These are phyloP conservation scores for Emmonsia crescens DNA, from an alignment of 2,329 filamentous ascomycete genomes.

Conservation along the genomic window DNA sequence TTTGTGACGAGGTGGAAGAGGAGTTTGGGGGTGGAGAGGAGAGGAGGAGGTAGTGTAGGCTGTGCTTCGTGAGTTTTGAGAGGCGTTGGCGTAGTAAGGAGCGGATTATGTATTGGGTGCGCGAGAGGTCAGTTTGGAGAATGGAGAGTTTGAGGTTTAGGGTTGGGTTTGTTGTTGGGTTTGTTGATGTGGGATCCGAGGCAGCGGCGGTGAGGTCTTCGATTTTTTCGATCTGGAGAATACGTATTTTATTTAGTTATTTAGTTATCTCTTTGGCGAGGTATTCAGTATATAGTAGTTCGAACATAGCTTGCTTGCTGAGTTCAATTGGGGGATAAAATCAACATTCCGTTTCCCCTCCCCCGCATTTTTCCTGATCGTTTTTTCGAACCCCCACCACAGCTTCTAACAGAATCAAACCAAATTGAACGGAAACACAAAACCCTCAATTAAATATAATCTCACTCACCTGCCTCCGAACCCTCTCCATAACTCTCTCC, in stretches of 20 bases:
- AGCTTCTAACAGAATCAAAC: not conserved
- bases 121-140: constrained; percentile 89
- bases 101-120: constrained; percentile 83
- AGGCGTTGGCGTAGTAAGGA: constrained; percentile 75
- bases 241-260: not conserved
- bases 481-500: constrained; percentile 65
- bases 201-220: constrained; percentile 46
- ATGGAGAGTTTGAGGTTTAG: constrained; percentile 90
- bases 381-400: not conserved
- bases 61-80: constrained; percentile 51
- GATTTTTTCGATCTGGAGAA: constrained; percentile 49
- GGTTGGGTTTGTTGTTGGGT: constrained; percentile 75
- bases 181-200: constrained; percentile 37
- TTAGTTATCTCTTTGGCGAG: not conserved
- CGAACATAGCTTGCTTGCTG: not conserved
- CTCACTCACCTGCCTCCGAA: constrained; percentile 47
- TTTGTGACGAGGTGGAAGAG: constrained; percentile 2
- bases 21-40: constrained; percentile 15
- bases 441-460: not conserved
- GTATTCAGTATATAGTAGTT: not conserved
- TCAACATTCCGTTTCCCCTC: not conserved
- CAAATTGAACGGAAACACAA: not conserved
- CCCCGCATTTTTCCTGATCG: not conserved
- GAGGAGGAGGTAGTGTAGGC: constrained; percentile 40
- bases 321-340: not conserved